phyloP scores from a whole-genome alignment of 169 alveolate genomes.

The Plasmodium coatneyi region DNA sequence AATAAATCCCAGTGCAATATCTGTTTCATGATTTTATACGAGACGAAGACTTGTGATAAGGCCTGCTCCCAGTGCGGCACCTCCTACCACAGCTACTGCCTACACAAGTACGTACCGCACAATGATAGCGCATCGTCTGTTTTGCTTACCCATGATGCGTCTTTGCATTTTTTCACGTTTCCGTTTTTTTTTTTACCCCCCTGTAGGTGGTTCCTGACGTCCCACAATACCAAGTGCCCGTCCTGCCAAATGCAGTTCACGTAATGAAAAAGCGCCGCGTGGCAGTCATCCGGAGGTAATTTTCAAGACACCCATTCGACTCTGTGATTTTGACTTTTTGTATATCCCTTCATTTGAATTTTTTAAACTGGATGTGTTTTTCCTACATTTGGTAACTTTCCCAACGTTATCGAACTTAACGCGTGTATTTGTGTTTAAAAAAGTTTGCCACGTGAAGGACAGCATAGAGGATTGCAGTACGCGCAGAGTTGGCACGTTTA shows the following conservation, averaged over 20 bases:
- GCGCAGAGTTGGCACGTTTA: not conserved
- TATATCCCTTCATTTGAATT: no score
- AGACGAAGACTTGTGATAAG: slow-evolving; percentile 53
- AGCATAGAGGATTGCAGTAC: not conserved
- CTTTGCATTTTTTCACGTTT: not conserved
- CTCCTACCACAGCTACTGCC: slow-evolving; percentile 58
- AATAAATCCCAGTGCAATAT: slow-evolving; percentile 64
- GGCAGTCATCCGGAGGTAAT: not conserved
- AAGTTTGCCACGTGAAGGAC: not conserved
- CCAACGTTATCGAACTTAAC: not conserved
- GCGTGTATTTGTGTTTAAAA: not conserved
- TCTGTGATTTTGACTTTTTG: no score
- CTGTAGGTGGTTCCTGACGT: slow-evolving; percentile 65
- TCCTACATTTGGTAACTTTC: not conserved
- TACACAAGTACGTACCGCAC: slow-evolving; percentile 23
- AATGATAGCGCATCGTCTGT: not conserved
- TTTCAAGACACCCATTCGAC: not conserved
- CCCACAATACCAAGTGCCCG: slow-evolving; percentile 74
- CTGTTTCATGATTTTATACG: slow-evolving; percentile 52
- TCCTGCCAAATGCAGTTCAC: slow-evolving; percentile 72
- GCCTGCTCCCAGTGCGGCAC: slow-evolving; percentile 45
- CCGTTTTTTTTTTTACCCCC: not conserved
- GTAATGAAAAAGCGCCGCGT: not conserved
- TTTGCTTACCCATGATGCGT: not conserved
- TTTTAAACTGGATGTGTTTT: not conserved